Evolutionary conservation across 129 eudicot genomes (phyloP).

Genomic region (Daucus carota): DNA sequence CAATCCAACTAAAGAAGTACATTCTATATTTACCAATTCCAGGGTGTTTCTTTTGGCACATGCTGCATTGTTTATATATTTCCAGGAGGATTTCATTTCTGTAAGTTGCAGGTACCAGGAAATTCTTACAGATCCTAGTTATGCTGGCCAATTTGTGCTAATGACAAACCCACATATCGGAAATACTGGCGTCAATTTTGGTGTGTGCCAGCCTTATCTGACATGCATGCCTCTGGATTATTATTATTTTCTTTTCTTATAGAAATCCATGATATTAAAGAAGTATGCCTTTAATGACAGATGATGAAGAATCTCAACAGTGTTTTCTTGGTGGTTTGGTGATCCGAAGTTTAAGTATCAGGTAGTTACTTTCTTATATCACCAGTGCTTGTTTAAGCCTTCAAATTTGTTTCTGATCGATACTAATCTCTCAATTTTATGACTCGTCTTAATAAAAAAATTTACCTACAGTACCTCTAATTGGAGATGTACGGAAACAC

Average conservation of each 20-base stretch:
- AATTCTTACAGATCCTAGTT: constrained; percentile 97
- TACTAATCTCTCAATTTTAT: background rate
- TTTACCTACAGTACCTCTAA: constrained; percentile 59
- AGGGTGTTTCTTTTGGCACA: background rate
- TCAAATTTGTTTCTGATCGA: background rate
- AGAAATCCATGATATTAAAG: background rate
- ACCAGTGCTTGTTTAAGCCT: background rate
- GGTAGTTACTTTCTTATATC: constrained; percentile 31
- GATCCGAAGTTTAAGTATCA: constrained; percentile 85
- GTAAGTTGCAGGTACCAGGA: constrained; percentile 69
- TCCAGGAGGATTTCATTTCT: background rate
- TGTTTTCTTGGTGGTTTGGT: constrained; percentile 91
- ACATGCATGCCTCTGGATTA: constrained; percentile 2
- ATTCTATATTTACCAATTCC: background rate
- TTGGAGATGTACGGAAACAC: constrained; percentile 77
- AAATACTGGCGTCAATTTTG: constrained; percentile 94
- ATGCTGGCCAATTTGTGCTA: constrained; percentile 96
- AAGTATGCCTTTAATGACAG: constrained; percentile 30
- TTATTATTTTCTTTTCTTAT: background rate
- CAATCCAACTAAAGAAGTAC: background rate
- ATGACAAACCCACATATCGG: constrained; percentile 96
- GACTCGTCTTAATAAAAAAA: constrained; percentile 10
- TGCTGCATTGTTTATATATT: background rate
- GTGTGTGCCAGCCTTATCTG: constrained; percentile 28
- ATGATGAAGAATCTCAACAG: constrained; percentile 87